These are phyloP conservation scores for Chimonanthus praecox DNA, from an alignment of 164 flowering plant genomes.

Conservation along the genomic window DNA sequence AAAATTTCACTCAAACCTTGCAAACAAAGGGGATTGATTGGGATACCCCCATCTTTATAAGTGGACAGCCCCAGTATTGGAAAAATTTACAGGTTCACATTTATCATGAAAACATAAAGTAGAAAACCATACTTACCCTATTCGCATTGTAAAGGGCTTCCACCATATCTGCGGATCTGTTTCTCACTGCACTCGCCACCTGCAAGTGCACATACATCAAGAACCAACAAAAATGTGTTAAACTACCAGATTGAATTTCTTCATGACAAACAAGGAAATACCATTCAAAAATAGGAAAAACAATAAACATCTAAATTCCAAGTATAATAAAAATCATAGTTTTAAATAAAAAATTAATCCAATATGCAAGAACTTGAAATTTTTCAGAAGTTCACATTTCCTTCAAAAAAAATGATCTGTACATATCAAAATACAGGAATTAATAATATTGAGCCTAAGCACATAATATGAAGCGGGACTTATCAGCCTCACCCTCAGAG, in stretches of 20 bases:
- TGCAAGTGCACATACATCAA: conserved; percentile 26
- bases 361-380: background rate
- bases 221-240: conserved; percentile 7
- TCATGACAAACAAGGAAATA: background rate
- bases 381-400: background rate
- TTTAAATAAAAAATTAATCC: too few relatives aligned
- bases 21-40: too few relatives aligned
- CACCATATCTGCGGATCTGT: conserved; percentile 87
- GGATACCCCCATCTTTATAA: too few relatives aligned
- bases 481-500: background rate
- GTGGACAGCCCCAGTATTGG: too few relatives aligned
- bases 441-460: background rate
- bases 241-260: conserved; percentile 1
- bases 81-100: too few relatives aligned
- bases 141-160: conserved; percentile 91
- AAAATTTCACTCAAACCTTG: background rate
- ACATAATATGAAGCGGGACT: background rate
- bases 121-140: conserved; percentile 39
- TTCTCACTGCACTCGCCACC: conserved; percentile 71
- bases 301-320: background rate
- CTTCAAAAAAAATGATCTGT: background rate
- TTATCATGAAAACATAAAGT: background rate
- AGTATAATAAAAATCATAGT: background rate
- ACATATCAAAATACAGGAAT: too few relatives aligned
- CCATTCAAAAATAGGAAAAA: background rate